These are phyloP conservation scores for Venturia asperata DNA, from an alignment of 2,329 filamentous ascomycete genomes.

Conservation along the genomic window DNA sequence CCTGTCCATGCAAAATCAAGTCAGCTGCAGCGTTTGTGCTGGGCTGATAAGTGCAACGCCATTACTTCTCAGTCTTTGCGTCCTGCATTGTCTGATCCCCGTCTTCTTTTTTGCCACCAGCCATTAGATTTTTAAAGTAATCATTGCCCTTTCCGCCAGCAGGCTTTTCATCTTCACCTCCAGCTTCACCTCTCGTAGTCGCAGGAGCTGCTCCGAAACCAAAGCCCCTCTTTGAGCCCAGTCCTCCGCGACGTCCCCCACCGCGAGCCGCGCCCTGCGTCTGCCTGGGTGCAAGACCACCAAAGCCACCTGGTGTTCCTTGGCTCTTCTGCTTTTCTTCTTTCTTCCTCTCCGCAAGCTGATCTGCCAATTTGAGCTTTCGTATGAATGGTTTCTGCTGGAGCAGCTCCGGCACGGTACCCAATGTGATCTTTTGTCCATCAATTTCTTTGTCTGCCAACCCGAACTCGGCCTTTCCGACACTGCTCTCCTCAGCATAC, in stretches of 20 bases:
- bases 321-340: conserved; percentile 9
- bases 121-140: conserved; percentile 19
- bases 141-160: conserved; percentile 19
- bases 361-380: conserved; percentile 10
- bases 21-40: background rate
- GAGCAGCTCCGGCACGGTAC: conserved; percentile 18
- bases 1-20: background rate
- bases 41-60: background rate
- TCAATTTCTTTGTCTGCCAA: conserved; percentile 17
- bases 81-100: background rate
- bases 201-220: conserved; percentile 10
- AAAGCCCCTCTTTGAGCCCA: conserved; percentile 11
- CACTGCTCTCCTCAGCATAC: conserved; percentile 41
- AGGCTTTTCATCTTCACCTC: conserved; percentile 14
- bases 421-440: conserved; percentile 10
- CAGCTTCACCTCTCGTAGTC: background rate
- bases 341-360: conserved; percentile 11
- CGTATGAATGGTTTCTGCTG: conserved; percentile 17
- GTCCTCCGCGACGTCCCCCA: conserved; percentile 12
- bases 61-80: background rate
- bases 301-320: background rate
- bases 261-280: conserved; percentile 4
- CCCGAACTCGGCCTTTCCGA: conserved; percentile 15
- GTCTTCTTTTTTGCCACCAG: background rate
- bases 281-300: conserved; percentile 10